phyloP scores from a whole-genome alignment of 768 basidiomycete genomes.

The Suillus cothurnatus region DNA sequence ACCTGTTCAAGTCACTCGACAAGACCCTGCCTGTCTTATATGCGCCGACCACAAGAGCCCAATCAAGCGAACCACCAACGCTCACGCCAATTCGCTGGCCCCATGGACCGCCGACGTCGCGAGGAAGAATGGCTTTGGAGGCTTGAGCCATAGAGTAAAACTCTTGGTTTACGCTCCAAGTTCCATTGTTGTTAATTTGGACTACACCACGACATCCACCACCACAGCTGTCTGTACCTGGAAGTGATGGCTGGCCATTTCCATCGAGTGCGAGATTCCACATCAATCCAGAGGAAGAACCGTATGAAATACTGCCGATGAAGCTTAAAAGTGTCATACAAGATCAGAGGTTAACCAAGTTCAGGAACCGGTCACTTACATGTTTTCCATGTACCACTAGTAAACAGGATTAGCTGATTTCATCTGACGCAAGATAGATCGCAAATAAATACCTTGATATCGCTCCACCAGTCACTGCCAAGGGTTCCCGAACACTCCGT shows the following conservation, averaged over 20 bases:
- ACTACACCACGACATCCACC: constrained; percentile 69
- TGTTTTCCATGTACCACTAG: constrained; percentile 71
- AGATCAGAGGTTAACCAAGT: constrained; percentile 19
- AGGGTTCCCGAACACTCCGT: constrained; percentile 68
- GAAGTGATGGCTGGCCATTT: constrained; percentile 63
- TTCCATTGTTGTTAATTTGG: constrained; percentile 64
- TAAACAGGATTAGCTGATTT: constrained; percentile 14
- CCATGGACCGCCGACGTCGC: constrained; percentile 66
- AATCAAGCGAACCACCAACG: constrained; percentile 55
- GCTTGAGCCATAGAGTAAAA: constrained; percentile 78
- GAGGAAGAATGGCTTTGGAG: constrained; percentile 71
- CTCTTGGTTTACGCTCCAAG: constrained; percentile 71
- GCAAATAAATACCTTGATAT: constrained; percentile 59
- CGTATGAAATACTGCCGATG: constrained; percentile 39
- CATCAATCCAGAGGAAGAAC: constrained; percentile 55
- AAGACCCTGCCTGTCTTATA: constrained; percentile 60
- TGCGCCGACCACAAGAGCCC: constrained; percentile 66
- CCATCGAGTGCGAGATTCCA: constrained; percentile 76
- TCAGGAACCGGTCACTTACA: constrained; percentile 40
- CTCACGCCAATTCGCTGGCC: constrained; percentile 68
- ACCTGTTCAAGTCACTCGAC: constrained; percentile 59
- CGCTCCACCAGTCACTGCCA: constrained; percentile 77
- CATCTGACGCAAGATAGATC: not conserved
- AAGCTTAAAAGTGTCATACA: constrained; percentile 26
- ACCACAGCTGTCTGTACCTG: constrained; percentile 64